Evolutionary conservation across 257 asterid species (phyloP).

Genomic region (Solanum tarijense): DNA sequence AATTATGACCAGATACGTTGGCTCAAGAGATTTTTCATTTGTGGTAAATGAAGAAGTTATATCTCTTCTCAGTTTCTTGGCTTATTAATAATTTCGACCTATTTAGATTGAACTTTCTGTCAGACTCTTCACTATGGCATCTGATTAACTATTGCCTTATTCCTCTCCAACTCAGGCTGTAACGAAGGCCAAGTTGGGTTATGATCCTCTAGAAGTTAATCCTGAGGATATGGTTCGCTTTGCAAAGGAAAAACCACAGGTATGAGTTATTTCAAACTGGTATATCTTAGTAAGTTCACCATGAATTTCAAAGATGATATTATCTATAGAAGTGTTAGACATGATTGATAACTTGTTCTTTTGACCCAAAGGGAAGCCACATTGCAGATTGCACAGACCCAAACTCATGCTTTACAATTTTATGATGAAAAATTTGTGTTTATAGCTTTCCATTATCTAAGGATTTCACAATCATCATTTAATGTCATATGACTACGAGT

Average conservation of each 20-base stretch:
- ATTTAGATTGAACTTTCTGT: not conserved
- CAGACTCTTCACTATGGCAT: not conserved
- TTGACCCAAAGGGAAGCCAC: not conserved
- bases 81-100: not conserved
- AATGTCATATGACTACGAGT: not conserved
- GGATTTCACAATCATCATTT: not conserved
- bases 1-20: not conserved
- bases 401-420: not conserved
- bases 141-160: not conserved
- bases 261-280: conserved; percentile 16
- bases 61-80: not conserved
- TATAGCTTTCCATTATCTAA: not conserved
- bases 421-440: not conserved
- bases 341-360: not conserved
- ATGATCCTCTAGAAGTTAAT: conserved; percentile 93
- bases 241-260: conserved; percentile 97
- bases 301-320: not conserved
- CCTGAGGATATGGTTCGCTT: conserved; percentile 99
- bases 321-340: not conserved
- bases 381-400: not conserved
- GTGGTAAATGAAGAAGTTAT: not conserved
- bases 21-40: not conserved
- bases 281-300: not conserved
- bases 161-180: conserved; percentile 58
- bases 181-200: conserved; percentile 95